Percentiles rank a stretch among this genome's conserved stretches.
Evolutionary conservation across 768 basidiomycete genomes (phyloP).

Genomic region (Lactarius sanguifluus): DNA sequence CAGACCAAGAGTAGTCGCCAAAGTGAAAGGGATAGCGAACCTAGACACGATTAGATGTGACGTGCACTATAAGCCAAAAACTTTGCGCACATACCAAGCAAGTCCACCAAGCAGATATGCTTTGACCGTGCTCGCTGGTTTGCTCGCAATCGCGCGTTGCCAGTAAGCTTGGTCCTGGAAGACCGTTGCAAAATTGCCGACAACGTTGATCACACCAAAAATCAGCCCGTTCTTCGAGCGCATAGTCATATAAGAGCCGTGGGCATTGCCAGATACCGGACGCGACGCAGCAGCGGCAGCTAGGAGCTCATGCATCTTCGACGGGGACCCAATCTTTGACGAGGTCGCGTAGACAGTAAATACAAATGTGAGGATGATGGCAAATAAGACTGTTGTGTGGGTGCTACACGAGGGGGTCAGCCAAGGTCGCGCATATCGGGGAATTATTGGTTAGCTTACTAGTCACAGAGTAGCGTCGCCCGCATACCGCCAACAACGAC

Average conservation of each 20-base stretch:
- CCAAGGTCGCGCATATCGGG: neutral
- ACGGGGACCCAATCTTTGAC: conserved; percentile 74
- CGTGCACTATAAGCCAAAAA: neutral
- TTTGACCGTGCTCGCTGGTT: conserved; percentile 83
- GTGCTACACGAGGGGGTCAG: conserved; percentile 48
- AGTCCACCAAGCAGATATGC: conserved; percentile 88
- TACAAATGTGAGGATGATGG: conserved; percentile 73
- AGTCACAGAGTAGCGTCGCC: conserved; percentile 82
- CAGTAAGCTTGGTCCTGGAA: conserved; percentile 72
- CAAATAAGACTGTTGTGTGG: conserved; percentile 83
- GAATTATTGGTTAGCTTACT: conserved; percentile 47
- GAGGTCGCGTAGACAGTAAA: conserved; percentile 85
- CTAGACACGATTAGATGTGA: conserved; percentile 33
- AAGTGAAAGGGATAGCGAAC: conserved; percentile 84
- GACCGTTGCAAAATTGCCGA: conserved; percentile 76
- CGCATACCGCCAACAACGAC: conserved; percentile 87
- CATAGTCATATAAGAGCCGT: conserved; percentile 74
- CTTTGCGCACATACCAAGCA: conserved; percentile 59
- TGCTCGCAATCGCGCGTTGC: conserved; percentile 87
- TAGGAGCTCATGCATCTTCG: conserved; percentile 78
- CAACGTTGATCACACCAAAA: conserved; percentile 81
- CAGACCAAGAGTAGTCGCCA: conserved; percentile 86
- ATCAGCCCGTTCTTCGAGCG: conserved; percentile 58
- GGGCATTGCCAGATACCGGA: conserved; percentile 80
- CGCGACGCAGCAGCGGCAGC: conserved; percentile 47